phyloP scores from a whole-genome alignment of 306 rosid species.

The Vigna trinervia region DNA sequence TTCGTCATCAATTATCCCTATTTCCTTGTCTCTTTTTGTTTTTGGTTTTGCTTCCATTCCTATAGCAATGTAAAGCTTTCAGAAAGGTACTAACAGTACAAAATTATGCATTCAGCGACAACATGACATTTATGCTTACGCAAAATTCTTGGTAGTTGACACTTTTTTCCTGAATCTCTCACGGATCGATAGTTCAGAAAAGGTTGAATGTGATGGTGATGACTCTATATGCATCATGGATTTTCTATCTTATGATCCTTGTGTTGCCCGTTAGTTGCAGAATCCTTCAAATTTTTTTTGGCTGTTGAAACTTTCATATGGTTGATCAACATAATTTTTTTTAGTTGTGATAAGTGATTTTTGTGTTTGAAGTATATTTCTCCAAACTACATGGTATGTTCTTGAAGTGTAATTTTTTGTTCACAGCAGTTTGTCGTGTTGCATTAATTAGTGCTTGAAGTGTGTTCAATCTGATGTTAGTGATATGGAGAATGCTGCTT shows the following conservation, averaged over 20 bases:
- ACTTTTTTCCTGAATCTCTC: too few relatives aligned
- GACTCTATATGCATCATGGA: not conserved
- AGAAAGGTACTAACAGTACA: not conserved
- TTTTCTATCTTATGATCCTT: not conserved
- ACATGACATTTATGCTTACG: not conserved
- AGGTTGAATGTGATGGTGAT: not conserved
- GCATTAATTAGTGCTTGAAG: too few relatives aligned
- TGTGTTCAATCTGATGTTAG: constrained; percentile 50
- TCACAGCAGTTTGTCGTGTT: too few relatives aligned
- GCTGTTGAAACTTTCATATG: not conserved
- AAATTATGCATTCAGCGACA: not conserved
- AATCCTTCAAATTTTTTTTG: not conserved
- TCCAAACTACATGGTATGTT: too few relatives aligned
- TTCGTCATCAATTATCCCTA: not conserved
- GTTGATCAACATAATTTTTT: not conserved
- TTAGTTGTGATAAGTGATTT: too few relatives aligned
- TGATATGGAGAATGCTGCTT: constrained; percentile 90
- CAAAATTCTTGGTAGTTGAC: too few relatives aligned
- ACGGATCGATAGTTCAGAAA: not conserved
- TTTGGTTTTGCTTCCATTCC: not conserved
- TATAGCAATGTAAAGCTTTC: not conserved
- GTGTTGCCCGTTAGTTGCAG: not conserved
- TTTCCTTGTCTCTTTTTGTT: not conserved
- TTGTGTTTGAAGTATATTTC: too few relatives aligned
- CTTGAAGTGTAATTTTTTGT: too few relatives aligned